Evolutionary conservation across 257 asterid species (phyloP).

Genomic region (Buddleja alternifolia): DNA sequence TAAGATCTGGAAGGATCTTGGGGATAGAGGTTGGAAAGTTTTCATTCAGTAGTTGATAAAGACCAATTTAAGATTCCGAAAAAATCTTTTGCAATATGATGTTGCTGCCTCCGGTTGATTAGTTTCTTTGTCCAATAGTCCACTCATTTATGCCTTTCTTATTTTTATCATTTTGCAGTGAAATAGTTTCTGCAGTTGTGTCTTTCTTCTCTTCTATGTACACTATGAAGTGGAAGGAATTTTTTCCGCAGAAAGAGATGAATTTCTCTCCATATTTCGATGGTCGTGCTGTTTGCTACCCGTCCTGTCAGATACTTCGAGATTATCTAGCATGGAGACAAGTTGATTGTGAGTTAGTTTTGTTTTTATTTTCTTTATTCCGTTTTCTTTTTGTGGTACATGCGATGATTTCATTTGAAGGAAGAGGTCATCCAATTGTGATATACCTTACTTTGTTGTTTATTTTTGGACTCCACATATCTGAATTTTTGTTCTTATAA

Average conservation of each 20-base stretch:
- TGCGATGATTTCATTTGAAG: slow-evolving; percentile 6
- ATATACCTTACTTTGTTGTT: neutral
- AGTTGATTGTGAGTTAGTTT: slow-evolving; percentile 76
- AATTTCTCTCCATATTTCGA: slow-evolving; percentile 73
- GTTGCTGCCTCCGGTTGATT: neutral
- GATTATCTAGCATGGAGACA: slow-evolving; percentile 96
- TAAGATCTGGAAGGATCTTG: too few relatives aligned
- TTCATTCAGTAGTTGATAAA: neutral
- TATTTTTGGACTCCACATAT: neutral
- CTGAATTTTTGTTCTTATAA: neutral
- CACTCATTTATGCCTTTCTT: slow-evolving; percentile 1
- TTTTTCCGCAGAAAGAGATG: slow-evolving; percentile 63
- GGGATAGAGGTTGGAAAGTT: neutral
- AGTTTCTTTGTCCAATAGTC: slow-evolving; percentile 4
- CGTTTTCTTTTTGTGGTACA: neutral
- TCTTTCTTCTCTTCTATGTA: slow-evolving; percentile 77
- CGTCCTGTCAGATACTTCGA: slow-evolving; percentile 61
- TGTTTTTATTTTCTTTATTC: too few relatives aligned
- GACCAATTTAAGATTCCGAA: neutral
- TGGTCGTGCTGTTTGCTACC: slow-evolving; percentile 87
- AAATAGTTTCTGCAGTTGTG: slow-evolving; percentile 67
- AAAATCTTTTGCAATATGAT: slow-evolving; percentile 1
- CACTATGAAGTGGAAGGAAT: slow-evolving; percentile 69
- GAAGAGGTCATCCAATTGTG: neutral
- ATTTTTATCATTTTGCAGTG: slow-evolving; percentile 45